Evolutionary conservation across 1,284 basidiomycete species (phyloP).

Genomic region (Irpex rosettiformis): DNA sequence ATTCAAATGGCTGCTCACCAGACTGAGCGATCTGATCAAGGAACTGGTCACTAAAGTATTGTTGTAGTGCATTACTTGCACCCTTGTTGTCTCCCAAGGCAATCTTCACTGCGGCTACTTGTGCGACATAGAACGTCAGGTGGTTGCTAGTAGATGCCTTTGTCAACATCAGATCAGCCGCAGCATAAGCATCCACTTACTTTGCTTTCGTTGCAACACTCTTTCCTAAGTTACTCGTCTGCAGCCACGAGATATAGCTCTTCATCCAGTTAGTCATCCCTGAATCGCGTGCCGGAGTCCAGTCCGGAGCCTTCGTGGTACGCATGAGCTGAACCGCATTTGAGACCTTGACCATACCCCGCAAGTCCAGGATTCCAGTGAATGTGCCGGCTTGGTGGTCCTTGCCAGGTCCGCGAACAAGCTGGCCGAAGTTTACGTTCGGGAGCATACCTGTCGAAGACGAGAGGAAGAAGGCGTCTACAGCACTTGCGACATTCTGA

Average conservation of each 20-base stretch:
- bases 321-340: slow-evolving; percentile 57
- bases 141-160: slow-evolving; percentile 54
- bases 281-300: slow-evolving; percentile 52
- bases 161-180: no score
- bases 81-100: slow-evolving; percentile 35
- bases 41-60: slow-evolving; percentile 46
- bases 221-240: slow-evolving; percentile 46
- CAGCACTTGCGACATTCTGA: slow-evolving; percentile 40
- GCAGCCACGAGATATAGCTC: slow-evolving; percentile 54
- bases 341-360: slow-evolving; percentile 58
- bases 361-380: slow-evolving; percentile 64
- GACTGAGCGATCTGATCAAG: slow-evolving; percentile 48
- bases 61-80: slow-evolving; percentile 36
- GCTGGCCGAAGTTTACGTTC: slow-evolving; percentile 64
- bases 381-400: slow-evolving; percentile 47
- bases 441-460: slow-evolving; percentile 61
- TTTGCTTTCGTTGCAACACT: slow-evolving; percentile 49
- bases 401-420: slow-evolving; percentile 55
- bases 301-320: slow-evolving; percentile 44
- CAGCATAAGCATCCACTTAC: no score
- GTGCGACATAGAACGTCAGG: slow-evolving; percentile 46
- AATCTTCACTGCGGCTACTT: slow-evolving; percentile 36
- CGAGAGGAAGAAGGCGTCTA: slow-evolving; percentile 61
- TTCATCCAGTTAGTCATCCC: slow-evolving; percentile 47
- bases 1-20: slow-evolving; percentile 41